Conservation (phyloP, 2,329 filamentous ascomycete genomes). For the Penicillium psychrosexuale region DNA sequence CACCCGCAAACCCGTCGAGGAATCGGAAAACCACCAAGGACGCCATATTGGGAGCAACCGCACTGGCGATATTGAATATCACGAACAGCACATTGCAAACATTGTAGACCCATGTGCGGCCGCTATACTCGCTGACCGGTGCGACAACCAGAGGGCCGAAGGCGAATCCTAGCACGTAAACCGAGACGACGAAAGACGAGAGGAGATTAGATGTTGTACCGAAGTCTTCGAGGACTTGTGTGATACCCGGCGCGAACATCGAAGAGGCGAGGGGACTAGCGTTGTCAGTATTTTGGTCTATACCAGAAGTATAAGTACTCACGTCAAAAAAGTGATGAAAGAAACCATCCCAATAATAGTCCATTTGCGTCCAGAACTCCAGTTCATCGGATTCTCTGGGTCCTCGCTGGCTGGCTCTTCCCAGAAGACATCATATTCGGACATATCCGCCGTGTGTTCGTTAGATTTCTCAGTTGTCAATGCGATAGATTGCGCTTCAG, state of each 20-base stretch:
- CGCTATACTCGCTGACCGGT: background rate
- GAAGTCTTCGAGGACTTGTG: conserved; percentile 45
- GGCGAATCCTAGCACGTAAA: background rate
- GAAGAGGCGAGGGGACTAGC: conserved; percentile 34
- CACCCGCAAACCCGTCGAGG: conserved; percentile 46
- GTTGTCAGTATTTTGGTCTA: background rate
- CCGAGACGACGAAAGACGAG: conserved; percentile 22
- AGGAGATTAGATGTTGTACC: conserved; percentile 35
- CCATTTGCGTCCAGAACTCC: conserved; percentile 16
- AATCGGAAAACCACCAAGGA: conserved; percentile 54
- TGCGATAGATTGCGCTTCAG: background rate
- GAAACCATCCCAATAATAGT: conserved; percentile 17
- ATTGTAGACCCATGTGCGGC: background rate
- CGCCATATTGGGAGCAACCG: conserved; percentile 51
- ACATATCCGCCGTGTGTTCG: background rate
- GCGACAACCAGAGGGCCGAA: background rate
- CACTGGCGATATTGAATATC: background rate
- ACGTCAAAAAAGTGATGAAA: conserved; percentile 19
- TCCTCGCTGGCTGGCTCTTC: background rate
- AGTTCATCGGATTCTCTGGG: conserved; percentile 19
- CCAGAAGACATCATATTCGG: background rate
- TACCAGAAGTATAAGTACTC: background rate
- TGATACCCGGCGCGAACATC: conserved; percentile 40
- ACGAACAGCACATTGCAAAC: background rate
- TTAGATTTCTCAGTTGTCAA: background rate